Conservation (phyloP, 208 protist genomes). For the Trypanosoma scelopori region DNA sequence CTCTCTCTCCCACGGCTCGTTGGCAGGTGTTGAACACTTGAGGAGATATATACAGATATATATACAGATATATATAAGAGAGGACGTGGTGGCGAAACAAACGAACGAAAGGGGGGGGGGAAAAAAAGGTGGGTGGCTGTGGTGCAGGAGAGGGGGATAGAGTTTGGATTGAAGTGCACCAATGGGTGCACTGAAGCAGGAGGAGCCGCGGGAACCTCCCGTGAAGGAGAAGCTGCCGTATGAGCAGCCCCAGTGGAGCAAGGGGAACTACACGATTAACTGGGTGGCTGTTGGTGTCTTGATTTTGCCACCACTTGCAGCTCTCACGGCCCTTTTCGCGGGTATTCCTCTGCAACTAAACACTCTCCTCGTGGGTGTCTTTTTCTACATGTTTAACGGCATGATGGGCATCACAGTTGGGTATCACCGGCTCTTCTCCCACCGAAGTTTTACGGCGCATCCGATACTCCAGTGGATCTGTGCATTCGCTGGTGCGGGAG, state of each 20-base stretch:
- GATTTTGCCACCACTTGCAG: conserved; percentile 42
- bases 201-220: background rate
- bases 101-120: too few relatives aligned
- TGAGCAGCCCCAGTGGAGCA: conserved; percentile 53
- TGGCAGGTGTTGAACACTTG: too few relatives aligned
- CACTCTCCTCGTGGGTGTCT: conserved; percentile 56
- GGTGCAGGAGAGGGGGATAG: conserved; percentile 5
- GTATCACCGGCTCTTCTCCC: conserved; percentile 90
- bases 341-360: conserved; percentile 72
- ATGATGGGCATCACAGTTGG: conserved; percentile 89
- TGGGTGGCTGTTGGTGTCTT: conserved; percentile 72
- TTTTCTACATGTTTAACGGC: conserved; percentile 85
- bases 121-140: too few relatives aligned
- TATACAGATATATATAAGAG: too few relatives aligned
- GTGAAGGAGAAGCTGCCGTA: conserved; percentile 35
- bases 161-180: conserved; percentile 1
- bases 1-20: too few relatives aligned
- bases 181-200: conserved; percentile 1
- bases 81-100: too few relatives aligned
- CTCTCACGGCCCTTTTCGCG: conserved; percentile 27
- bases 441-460: conserved; percentile 78
- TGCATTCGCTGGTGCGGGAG: conserved; percentile 76
- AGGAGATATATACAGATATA: too few relatives aligned
- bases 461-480: conserved; percentile 64
- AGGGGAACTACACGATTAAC: conserved; percentile 79